Percentiles rank a stretch among this genome's conserved stretches.
phyloP scores from a whole-genome alignment of 73 alveolate species.

The Stentor coeruleus region DNA sequence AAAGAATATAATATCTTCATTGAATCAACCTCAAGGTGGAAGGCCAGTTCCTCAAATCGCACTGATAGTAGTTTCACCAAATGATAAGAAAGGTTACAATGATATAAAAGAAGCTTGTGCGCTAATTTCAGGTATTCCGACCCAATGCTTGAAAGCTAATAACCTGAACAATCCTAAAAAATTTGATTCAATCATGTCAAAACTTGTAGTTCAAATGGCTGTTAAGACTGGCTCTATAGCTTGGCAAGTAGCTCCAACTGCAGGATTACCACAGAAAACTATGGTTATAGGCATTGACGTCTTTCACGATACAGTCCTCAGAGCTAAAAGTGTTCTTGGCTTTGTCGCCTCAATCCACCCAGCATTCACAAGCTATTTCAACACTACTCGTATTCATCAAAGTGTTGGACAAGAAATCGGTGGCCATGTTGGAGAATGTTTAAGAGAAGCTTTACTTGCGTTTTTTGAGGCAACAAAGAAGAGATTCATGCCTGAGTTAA shows the following conservation, averaged over 20 bases:
- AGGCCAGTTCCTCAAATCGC: neutral
- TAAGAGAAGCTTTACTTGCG: conserved; percentile 18
- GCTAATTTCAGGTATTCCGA: conserved; percentile 51
- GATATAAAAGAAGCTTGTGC: conserved; percentile 21
- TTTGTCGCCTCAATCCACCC: conserved; percentile 48
- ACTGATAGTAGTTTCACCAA: neutral
- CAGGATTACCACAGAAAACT: conserved; percentile 48
- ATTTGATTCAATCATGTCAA: conserved; percentile 1
- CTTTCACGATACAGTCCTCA: conserved; percentile 32
- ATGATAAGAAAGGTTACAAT: neutral
- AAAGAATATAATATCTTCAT: neutral
- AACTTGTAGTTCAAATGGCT: conserved; percentile 75
- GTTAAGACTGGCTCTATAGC: conserved; percentile 92
- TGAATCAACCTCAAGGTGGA: neutral
- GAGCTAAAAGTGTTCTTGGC: conserved; percentile 37
- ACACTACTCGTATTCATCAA: conserved; percentile 38
- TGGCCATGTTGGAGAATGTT: neutral
- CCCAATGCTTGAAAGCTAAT: conserved; percentile 72
- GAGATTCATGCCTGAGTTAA: conserved; percentile 21
- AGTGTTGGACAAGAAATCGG: conserved; percentile 28
- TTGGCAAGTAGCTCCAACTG: conserved; percentile 87
- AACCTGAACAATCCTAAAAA: conserved; percentile 72
- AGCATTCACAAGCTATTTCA: conserved; percentile 38
- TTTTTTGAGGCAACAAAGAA: conserved; percentile 25
- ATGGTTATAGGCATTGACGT: conserved; percentile 57